Conservation (phyloP, 2,329 filamentous ascomycete genomes). For the Myriosclerotinia duriaeana region DNA sequence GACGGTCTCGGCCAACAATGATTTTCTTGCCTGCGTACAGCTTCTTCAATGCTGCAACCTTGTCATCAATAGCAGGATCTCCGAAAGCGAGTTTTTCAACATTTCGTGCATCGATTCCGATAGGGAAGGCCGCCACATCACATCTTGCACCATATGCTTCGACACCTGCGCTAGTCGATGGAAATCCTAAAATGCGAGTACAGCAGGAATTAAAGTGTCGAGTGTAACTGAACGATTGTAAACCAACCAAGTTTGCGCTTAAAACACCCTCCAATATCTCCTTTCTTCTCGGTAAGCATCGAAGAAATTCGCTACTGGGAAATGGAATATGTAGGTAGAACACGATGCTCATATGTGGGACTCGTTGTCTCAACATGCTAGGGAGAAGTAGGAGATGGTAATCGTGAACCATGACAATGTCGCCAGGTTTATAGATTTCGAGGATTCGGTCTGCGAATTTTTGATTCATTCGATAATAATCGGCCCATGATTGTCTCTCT, state of each 20-base stretch:
- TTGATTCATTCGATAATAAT: conserved; percentile 91
- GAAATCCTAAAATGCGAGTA: conserved; percentile 85
- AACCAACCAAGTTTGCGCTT: conserved; percentile 88
- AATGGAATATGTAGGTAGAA: conserved; percentile 96
- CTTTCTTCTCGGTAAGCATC: conserved; percentile 83
- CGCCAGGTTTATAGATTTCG: conserved; percentile 85
- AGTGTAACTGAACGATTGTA: conserved; percentile 94
- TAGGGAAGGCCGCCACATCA: conserved; percentile 89
- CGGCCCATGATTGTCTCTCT: conserved; percentile 81
- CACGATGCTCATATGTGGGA: conserved; percentile 87
- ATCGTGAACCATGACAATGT: conserved; percentile 90
- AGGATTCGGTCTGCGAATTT: conserved; percentile 88
- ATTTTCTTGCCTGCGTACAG: conserved; percentile 89
- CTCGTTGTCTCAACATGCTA: conserved; percentile 79
- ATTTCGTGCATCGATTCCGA: conserved; percentile 85
- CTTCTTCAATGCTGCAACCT: conserved; percentile 67
- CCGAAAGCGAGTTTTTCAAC: conserved; percentile 75
- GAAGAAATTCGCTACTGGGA: conserved; percentile 91
- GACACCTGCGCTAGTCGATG: conserved; percentile 79
- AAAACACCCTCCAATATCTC: conserved; percentile 87
- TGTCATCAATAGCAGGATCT: conserved; percentile 67
- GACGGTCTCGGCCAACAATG: conserved; percentile 89
- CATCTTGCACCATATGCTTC: conserved; percentile 87
- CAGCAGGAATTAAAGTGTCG: conserved; percentile 94
- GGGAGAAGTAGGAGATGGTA: conserved; percentile 91